Evolutionary conservation across 2,329 filamentous ascomycete species (phyloP).

Genomic region (Clarireedia monteithiana): DNA sequence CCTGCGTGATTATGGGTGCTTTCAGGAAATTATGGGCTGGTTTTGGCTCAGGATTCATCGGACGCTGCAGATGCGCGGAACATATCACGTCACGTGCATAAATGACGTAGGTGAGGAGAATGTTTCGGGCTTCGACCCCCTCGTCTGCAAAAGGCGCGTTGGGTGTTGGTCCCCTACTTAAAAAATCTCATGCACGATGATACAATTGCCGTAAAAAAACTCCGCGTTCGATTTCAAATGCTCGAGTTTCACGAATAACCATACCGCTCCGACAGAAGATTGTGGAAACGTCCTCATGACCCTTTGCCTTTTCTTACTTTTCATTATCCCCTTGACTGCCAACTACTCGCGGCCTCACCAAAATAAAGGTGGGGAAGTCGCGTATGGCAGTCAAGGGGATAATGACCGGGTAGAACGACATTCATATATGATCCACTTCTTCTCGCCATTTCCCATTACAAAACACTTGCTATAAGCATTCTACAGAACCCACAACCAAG

Average conservation of each 20-base stretch:
- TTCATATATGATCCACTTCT: neutral
- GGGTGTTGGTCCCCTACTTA: neutral
- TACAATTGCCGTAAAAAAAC: neutral
- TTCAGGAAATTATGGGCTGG: too few species aligned
- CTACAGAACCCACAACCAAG: neutral
- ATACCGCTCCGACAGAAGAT: neutral
- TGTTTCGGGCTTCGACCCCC: neutral
- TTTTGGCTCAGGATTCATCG: too few species aligned
- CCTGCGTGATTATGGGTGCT: too few species aligned
- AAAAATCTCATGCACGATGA: neutral
- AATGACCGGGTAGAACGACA: neutral
- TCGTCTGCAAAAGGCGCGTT: neutral
- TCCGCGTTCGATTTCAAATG: neutral
- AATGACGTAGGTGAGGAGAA: neutral
- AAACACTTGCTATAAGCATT: neutral
- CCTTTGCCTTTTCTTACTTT: neutral
- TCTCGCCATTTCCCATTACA: neutral
- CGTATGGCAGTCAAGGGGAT: too few species aligned
- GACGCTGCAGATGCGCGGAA: too few species aligned
- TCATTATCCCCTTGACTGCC: neutral
- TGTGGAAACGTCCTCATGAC: neutral
- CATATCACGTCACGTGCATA: too few species aligned
- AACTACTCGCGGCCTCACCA: too few species aligned
- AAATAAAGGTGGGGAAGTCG: too few species aligned
- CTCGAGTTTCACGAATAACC: neutral